Evolutionary conservation across 1,284 basidiomycete genomes (phyloP).

Genomic region (Ustilago shanxiensis): DNA sequence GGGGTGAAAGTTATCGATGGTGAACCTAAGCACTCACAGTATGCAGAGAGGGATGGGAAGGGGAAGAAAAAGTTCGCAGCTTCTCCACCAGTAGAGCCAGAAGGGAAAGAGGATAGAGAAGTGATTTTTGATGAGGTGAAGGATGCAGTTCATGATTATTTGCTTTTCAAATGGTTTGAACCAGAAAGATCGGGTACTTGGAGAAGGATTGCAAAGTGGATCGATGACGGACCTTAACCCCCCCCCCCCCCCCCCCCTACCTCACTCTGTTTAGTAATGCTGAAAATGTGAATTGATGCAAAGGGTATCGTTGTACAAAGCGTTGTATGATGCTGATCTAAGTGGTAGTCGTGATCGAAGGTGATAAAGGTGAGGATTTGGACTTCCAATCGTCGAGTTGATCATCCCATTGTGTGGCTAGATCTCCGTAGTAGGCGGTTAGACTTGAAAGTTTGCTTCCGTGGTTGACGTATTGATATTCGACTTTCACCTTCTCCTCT

Average conservation of each 20-base stretch:
- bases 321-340: background rate
- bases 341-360: background rate
- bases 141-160: constrained; percentile 64
- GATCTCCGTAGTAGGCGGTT: constrained; percentile 73
- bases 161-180: constrained; percentile 66
- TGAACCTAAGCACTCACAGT: constrained; percentile 5
- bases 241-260: background rate
- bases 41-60: background rate
- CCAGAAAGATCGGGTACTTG: constrained; percentile 58
- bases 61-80: constrained; percentile 1
- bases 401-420: constrained; percentile 63
- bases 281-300: background rate
- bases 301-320: background rate
- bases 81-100: constrained; percentile 15
- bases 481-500: constrained; percentile 77
- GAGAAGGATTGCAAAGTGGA: constrained; percentile 61
- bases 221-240: constrained; percentile 30
- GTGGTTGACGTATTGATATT: constrained; percentile 84
- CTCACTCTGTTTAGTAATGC: background rate
- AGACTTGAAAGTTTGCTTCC: constrained; percentile 81
- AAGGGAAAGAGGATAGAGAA: constrained; percentile 42
- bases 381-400: constrained; percentile 33
- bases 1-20: constrained; percentile 15
- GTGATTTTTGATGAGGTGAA: constrained; percentile 64
- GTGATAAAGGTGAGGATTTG: background rate